A percentile compares a stretch with the other conserved stretches of the same genome.
Conservation (phyloP, 2,329 filamentous ascomycete species). For the Gliomastix tumulicola region DNA sequence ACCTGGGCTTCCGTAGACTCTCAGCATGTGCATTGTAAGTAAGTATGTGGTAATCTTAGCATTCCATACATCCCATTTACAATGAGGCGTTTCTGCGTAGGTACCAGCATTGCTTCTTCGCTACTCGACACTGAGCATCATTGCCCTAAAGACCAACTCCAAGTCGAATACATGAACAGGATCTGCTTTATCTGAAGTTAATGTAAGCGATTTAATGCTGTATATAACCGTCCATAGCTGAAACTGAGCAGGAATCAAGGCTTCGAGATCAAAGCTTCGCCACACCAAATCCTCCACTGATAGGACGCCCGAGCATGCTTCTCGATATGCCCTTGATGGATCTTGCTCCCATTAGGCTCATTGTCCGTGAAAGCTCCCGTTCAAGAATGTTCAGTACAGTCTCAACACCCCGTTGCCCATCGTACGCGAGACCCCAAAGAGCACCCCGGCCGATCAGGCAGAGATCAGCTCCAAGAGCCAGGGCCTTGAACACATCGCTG, state of each 20-base stretch:
- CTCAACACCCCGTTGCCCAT: slow-evolving; percentile 5
- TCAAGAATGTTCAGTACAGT: background rate
- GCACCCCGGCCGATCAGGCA: background rate
- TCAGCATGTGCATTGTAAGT: background rate
- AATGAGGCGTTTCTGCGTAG: too few relatives aligned
- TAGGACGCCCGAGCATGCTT: background rate
- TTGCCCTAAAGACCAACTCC: too few relatives aligned
- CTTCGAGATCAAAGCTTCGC: background rate
- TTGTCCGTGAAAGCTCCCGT: background rate
- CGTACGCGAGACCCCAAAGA: slow-evolving; percentile 3
- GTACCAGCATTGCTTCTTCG: too few relatives aligned
- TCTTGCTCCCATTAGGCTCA: background rate
- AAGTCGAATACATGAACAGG: too few relatives aligned
- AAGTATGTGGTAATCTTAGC: too few relatives aligned
- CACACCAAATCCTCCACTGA: background rate
- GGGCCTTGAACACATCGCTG: slow-evolving; percentile 23
- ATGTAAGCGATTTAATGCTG: too few relatives aligned
- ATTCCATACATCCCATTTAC: too few relatives aligned
- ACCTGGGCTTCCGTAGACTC: background rate
- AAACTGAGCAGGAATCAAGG: too few relatives aligned
- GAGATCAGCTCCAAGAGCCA: slow-evolving; percentile 21
- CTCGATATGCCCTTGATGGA: background rate
- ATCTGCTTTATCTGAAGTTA: too few relatives aligned
- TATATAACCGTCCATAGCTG: too few relatives aligned
- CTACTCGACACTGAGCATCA: too few relatives aligned